Percentiles rank a stretch among this genome's conserved stretches.
Evolutionary conservation across 2,329 filamentous ascomycete species (phyloP).

Genomic region (Fusarium denticulatum): DNA sequence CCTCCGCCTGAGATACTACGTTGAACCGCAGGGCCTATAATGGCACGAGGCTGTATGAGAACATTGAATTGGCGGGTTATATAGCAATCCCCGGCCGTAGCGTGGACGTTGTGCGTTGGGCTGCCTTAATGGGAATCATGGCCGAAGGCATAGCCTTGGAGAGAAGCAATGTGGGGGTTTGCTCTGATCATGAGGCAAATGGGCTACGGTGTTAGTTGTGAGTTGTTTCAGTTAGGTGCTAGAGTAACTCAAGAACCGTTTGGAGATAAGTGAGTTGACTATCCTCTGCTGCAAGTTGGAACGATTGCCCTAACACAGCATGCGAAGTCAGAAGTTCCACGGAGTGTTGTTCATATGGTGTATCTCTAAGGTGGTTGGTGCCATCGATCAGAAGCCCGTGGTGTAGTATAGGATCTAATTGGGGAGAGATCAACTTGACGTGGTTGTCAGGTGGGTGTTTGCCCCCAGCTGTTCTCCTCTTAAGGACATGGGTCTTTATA

Average conservation of each 20-base stretch:
- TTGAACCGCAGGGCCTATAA: constrained; percentile 22
- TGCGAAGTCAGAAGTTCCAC: background rate
- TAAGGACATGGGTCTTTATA: constrained; percentile 15
- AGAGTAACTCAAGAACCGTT: background rate
- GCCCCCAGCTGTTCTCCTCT: background rate
- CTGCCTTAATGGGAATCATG: constrained; percentile 38
- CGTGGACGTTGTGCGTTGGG: constrained; percentile 10
- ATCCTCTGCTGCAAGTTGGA: background rate
- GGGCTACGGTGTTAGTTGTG: background rate
- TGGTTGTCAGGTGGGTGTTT: constrained; percentile 12
- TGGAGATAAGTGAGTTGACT: background rate
- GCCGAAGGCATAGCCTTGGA: constrained; percentile 23
- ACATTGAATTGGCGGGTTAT: constrained; percentile 41
- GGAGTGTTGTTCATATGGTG: background rate
- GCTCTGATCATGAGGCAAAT: constrained; percentile 1
- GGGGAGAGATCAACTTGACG: constrained; percentile 9
- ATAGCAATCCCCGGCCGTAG: constrained; percentile 19
- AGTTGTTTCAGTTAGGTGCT: background rate
- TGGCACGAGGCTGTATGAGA: constrained; percentile 22
- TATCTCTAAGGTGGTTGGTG: background rate
- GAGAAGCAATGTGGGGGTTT: constrained; percentile 30
- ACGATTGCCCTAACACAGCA: background rate
- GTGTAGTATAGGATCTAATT: constrained; percentile 2
- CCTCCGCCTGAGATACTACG: constrained; percentile 10
- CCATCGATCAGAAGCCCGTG: background rate